These are phyloP conservation scores for Brettanomyces nanus DNA, from an alignment of 805 yeast genomes.

Conservation along the genomic window DNA sequence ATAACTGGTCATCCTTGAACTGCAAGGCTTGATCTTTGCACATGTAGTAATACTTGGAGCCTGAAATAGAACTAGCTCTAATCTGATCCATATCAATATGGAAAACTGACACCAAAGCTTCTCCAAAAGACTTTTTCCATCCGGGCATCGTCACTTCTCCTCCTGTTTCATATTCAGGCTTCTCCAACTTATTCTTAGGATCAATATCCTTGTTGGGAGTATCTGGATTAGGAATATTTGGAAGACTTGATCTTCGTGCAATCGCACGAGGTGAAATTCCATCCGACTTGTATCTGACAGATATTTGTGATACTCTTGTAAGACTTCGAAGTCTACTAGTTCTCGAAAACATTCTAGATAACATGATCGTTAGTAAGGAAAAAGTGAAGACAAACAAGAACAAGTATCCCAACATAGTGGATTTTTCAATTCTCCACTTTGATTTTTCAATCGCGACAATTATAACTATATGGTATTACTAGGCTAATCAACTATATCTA, in stretches of 20 bases:
- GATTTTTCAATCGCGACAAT: too few species aligned
- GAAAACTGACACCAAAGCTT: slow-evolving; percentile 50
- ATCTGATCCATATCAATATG: slow-evolving; percentile 85
- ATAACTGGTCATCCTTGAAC: slow-evolving; percentile 63
- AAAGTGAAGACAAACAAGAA: too few species aligned
- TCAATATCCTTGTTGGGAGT: slow-evolving; percentile 28
- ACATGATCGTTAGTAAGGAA: too few species aligned
- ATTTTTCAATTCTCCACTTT: too few species aligned
- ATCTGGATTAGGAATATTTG: slow-evolving; percentile 27
- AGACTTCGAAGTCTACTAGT: too few species aligned
- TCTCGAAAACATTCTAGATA: too few species aligned
- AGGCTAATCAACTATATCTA: too few species aligned
- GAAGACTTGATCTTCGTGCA: slow-evolving; percentile 26
- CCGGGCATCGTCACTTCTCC: slow-evolving; percentile 30
- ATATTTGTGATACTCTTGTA: not conserved
- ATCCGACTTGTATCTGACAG: not conserved
- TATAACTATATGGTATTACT: too few species aligned
- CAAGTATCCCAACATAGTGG: too few species aligned
- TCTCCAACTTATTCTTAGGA: slow-evolving; percentile 24
- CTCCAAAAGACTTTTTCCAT: slow-evolving; percentile 55
- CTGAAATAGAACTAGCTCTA: slow-evolving; percentile 92
- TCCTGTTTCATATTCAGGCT: slow-evolving; percentile 24
- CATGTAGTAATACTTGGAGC: slow-evolving; percentile 75
- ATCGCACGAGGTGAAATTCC: slow-evolving; percentile 19
- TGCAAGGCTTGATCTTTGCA: slow-evolving; percentile 81